Conservation (phyloP, 306 rosid genomes). For the Acacia melanoxylon region DNA sequence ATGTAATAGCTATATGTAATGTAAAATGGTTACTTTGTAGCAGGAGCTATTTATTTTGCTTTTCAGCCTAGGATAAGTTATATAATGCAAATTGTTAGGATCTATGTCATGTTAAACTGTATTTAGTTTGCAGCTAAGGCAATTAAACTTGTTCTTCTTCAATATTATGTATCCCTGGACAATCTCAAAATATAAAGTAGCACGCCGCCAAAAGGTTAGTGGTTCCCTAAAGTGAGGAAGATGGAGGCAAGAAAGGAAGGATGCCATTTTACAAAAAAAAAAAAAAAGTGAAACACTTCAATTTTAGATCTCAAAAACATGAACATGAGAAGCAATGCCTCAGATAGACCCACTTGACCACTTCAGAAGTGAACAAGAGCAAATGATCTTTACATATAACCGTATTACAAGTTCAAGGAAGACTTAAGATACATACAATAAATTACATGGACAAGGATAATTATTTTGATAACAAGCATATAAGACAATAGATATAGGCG, state of each 20-base stretch:
- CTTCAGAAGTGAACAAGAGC: background rate
- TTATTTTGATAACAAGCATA: conserved; percentile 8
- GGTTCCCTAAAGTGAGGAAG: background rate
- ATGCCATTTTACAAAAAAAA: too few relatives aligned
- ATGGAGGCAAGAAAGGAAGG: background rate
- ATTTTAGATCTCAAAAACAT: background rate
- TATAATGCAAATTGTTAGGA: too few relatives aligned
- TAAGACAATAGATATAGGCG: background rate
- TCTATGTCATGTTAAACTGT: too few relatives aligned
- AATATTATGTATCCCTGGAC: background rate
- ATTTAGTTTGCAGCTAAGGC: too few relatives aligned
- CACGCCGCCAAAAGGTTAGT: background rate
- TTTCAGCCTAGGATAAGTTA: too few relatives aligned
- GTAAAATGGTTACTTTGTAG: too few relatives aligned
- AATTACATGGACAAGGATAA: background rate
- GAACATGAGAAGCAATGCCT: background rate
- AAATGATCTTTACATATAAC: background rate
- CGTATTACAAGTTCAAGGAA: background rate
- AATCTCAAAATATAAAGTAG: background rate
- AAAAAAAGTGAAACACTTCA: background rate
- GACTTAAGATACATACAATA: background rate
- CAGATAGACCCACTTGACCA: background rate
- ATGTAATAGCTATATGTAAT: too few relatives aligned
- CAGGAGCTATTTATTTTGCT: too few relatives aligned
- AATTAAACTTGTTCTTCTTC: too few relatives aligned